Percentiles rank a stretch among this genome's conserved stretches.
These are phyloP conservation scores for Scutellaria galericulata DNA, from an alignment of 257 asterid genomes.

Conservation along the genomic window DNA sequence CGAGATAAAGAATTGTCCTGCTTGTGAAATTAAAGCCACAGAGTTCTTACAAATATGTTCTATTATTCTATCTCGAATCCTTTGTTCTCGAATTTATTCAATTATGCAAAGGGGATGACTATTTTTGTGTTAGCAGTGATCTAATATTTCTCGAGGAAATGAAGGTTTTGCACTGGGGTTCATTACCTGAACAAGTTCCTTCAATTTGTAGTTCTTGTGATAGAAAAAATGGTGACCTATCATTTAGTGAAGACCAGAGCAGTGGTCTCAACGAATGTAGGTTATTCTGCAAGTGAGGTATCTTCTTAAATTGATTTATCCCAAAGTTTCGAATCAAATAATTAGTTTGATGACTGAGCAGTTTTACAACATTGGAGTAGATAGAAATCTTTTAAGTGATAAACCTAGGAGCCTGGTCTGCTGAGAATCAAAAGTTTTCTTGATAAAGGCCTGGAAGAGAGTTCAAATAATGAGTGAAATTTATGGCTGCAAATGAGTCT, in stretches of 20 bases:
- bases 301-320: conserved; percentile 64
- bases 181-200: conserved; percentile 34
- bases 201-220: conserved; percentile 33
- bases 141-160: conserved; percentile 45
- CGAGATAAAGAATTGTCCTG: conserved; percentile 31
- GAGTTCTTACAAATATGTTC: conserved; percentile 56
- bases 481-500: background rate
- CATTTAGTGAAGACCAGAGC: conserved; percentile 44
- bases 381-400: conserved; percentile 43
- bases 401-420: conserved; percentile 75
- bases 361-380: no score
- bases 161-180: conserved; percentile 62
- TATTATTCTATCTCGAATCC: background rate
- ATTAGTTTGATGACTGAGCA: conserved; percentile 63
- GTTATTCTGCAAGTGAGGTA: conserved; percentile 29
- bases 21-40: conserved; percentile 54
- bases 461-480: conserved; percentile 32
- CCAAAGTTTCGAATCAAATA: conserved; percentile 63
- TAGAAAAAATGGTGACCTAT: conserved; percentile 33
- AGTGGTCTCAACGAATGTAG: conserved; percentile 53
- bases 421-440: conserved; percentile 59
- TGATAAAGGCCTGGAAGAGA: conserved; percentile 41
- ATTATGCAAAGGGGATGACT: background rate
- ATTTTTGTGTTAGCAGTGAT: conserved; percentile 48
- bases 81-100: background rate